A percentile compares a stretch with the other conserved stretches of the same genome.
These are phyloP conservation scores for Cladochytrium replicatum DNA, from an alignment of 192 early-diverging fungal species.

Conservation along the genomic window DNA sequence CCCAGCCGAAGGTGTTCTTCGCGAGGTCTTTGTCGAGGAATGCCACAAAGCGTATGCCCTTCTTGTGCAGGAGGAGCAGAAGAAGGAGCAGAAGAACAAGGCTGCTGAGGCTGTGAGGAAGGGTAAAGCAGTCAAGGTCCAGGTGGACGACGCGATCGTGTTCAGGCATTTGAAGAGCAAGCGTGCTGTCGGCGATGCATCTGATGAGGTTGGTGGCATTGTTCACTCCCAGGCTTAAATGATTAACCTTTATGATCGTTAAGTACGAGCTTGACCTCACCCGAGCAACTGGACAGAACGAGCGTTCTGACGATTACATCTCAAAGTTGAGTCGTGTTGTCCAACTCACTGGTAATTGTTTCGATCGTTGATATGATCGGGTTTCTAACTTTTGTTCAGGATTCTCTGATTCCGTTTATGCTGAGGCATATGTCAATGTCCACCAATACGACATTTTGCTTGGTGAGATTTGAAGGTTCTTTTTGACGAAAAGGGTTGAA, in stretches of 20 bases:
- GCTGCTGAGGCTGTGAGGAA: slow-evolving; percentile 45
- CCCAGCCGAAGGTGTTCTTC: slow-evolving; percentile 8
- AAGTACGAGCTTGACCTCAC: slow-evolving; percentile 82
- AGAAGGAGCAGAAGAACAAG: slow-evolving; percentile 45
- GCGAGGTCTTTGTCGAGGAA: slow-evolving; percentile 47
- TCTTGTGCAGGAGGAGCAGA: slow-evolving; percentile 54
- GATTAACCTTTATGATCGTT: background rate
- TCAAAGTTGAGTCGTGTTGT: slow-evolving; percentile 91
- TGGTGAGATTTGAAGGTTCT: slow-evolving; percentile 26
- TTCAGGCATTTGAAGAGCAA: slow-evolving; percentile 81
- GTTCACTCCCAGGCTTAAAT: slow-evolving; percentile 2
- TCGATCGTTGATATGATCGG: background rate
- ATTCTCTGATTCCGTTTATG: slow-evolving; percentile 98
- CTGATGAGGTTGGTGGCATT: slow-evolving; percentile 48
- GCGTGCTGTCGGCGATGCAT: slow-evolving; percentile 46
- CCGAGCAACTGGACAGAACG: slow-evolving; percentile 66
- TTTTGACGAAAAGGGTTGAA: slow-evolving; percentile 2
- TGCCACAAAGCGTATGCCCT: slow-evolving; percentile 52
- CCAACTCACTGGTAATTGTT: slow-evolving; percentile 71
- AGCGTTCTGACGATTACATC: slow-evolving; percentile 62
- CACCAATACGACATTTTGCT: slow-evolving; percentile 96
- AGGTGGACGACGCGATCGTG: slow-evolving; percentile 80
- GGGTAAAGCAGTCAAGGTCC: slow-evolving; percentile 38
- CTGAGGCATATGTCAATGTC: slow-evolving; percentile 94
- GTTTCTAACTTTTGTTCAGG: slow-evolving; percentile 18